Percentiles rank a stretch among this genome's conserved stretches.
Conservation (phyloP, 2,329 filamentous ascomycete genomes). For the Paecilomyces niveus region DNA sequence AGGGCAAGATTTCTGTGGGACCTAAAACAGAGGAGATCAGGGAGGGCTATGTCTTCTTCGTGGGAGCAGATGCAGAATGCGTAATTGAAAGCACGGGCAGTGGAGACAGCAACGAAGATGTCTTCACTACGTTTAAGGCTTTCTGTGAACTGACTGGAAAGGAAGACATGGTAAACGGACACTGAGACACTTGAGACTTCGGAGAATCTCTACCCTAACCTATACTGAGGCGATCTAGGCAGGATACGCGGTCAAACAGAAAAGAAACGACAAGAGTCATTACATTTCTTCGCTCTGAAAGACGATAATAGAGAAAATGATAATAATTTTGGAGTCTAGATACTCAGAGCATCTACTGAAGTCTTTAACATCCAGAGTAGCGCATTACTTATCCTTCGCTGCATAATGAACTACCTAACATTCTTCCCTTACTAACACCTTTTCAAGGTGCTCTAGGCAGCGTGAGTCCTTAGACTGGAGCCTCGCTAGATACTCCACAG, state of each 20-base stretch:
- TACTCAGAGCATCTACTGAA: neutral
- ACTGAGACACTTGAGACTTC: constrained; percentile 11
- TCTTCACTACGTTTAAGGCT: constrained; percentile 84
- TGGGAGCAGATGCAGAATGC: constrained; percentile 79
- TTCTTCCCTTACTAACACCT: neutral
- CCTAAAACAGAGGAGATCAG: constrained; percentile 68
- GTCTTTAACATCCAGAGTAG: neutral
- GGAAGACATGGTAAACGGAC: constrained; percentile 30
- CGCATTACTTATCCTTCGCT: neutral
- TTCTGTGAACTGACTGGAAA: constrained; percentile 73
- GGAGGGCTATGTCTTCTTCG: constrained; percentile 71
- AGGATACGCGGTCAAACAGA: neutral
- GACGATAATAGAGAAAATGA: neutral
- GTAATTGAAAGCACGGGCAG: constrained; percentile 61
- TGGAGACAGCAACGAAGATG: constrained; percentile 52
- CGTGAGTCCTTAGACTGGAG: neutral
- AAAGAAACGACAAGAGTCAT: neutral
- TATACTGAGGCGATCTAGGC: neutral
- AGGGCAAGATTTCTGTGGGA: constrained; percentile 78
- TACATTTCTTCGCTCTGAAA: neutral
- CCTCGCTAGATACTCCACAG: neutral
- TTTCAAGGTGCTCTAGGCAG: neutral
- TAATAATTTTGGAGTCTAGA: neutral
- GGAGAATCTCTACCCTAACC: neutral
- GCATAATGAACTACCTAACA: neutral